Evolutionary conservation across 352 stramenopile species (phyloP).

Genomic region (Phytophthora tubulina): DNA sequence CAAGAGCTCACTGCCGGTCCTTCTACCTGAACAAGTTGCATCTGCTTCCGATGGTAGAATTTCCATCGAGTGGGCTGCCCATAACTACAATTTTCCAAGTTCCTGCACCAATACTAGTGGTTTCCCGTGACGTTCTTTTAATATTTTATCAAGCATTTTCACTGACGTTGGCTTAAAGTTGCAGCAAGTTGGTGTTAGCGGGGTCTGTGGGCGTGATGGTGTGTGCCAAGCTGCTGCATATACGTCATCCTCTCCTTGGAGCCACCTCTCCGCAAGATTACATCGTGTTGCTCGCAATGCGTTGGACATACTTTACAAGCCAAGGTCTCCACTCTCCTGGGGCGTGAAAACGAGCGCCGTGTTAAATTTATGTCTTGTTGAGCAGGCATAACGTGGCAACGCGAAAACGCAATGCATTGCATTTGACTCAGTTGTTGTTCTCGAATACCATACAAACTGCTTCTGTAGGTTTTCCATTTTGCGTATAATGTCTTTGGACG

Average conservation of each 20-base stretch:
- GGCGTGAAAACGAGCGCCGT: background rate
- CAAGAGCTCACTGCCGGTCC: too few species aligned
- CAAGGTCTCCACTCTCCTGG: background rate
- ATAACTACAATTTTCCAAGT: too few species aligned
- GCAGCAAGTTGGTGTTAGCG: background rate
- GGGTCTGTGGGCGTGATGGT: background rate
- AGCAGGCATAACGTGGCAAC: background rate
- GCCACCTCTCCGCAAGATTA: background rate
- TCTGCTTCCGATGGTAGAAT: too few species aligned
- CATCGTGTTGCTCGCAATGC: background rate
- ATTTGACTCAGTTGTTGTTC: background rate
- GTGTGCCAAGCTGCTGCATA: background rate
- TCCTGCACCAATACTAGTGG: background rate
- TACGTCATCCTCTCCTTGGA: background rate
- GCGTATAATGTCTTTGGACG: background rate
- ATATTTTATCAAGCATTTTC: too few species aligned
- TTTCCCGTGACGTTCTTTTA: background rate
- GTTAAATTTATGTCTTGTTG: background rate
- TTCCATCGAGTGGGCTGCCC: too few species aligned
- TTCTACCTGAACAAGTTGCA: too few species aligned
- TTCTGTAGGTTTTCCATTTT: background rate
- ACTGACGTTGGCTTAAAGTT: background rate
- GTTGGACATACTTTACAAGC: background rate
- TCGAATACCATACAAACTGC: background rate
- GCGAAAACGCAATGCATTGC: too few species aligned